Base-by-base conservation (phyloP, 163 green algal species). In the Picocystis sp. region DNA sequence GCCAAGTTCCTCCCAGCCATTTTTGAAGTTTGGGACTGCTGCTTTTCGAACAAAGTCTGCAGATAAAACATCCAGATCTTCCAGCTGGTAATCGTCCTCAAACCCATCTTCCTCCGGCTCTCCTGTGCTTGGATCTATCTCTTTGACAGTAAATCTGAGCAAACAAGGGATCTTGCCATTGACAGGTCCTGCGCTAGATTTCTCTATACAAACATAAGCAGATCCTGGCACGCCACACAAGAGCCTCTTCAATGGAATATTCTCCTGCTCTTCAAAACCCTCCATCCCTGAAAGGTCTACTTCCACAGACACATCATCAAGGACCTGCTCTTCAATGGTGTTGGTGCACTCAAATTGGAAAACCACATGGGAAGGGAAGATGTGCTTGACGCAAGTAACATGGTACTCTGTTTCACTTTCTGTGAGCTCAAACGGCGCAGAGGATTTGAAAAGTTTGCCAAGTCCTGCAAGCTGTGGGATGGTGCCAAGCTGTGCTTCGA, bases 331-430 rank as follows among this genome's bases (percentile, higher is more conserved):
- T 47, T 62, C 54, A 43, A 98, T 92, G 1, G 90, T 98, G 78
- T 98, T 98, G 62, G 73, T 92, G 74, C 82, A 93, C 65, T 90
- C 77, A 72, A 96, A 98, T 72, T 95, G 87, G 33, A 98, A 67
- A 34, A 98, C 81, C 0, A 95, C 23, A 61, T 89, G 78, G 11
- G 57, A 55, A 6, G 56, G 50, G 54, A 89, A 94, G 8, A 96
- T 56, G 68, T 98, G 89, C 76, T 93, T 92, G n/a, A 94, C 60
- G 19, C 69, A 77, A 50, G 74, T 72, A 21, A 98, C 33, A 45
- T 50, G 81, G 78, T 98, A 98, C 77, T 98, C 90, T 0, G 90
- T 98, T 70, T 96, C 90, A 66, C 92, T 84, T 78, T 98, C 90
- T 2, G 87, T 96, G 35, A 97, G 74, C 61, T 77, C 73, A 56